A percentile compares a stretch with the other conserved stretches of the same genome.
Evolutionary conservation across 2,329 filamentous ascomycete species (phyloP).

Genomic region (Coniochaeta sp.): DNA sequence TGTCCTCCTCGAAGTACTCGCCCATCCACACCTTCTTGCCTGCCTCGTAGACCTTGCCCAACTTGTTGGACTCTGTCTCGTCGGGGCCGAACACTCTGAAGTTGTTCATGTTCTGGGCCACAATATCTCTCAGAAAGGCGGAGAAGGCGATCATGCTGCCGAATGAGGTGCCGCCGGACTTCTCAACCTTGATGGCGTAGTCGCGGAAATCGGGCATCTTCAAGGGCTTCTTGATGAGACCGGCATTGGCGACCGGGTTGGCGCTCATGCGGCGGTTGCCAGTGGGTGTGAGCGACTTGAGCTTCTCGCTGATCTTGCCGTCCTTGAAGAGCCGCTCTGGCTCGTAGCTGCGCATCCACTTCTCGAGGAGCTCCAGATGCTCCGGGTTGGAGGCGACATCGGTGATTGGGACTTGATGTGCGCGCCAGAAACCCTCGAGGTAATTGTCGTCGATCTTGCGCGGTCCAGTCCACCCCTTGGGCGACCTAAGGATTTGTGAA

Average conservation of each 20-base stretch:
- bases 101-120: constrained; percentile 55
- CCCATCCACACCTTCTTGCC: constrained; percentile 77
- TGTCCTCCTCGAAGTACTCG: constrained; percentile 70
- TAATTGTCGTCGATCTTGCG: constrained; percentile 64
- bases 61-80: constrained; percentile 77
- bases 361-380: constrained; percentile 62
- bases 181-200: constrained; percentile 57
- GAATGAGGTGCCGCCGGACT: constrained; percentile 47
- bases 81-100: constrained; percentile 76
- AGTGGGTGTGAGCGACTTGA: constrained; percentile 57
- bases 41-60: constrained; percentile 62
- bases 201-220: constrained; percentile 63
- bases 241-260: constrained; percentile 70
- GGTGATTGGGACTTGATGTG: constrained; percentile 71
- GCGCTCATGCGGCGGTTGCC: constrained; percentile 68
- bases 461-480: constrained; percentile 75
- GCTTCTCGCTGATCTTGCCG: constrained; percentile 55
- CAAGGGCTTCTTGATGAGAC: constrained; percentile 58
- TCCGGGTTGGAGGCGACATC: constrained; percentile 59
- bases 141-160: constrained; percentile 67
- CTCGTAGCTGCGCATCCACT: constrained; percentile 72
- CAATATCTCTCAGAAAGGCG: constrained; percentile 59
- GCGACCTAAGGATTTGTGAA: too few species aligned
- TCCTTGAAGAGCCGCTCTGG: constrained; percentile 64
- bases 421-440: constrained; percentile 70